Conservation (phyloP, 225 moss, liverwort and hornwort genomes). For the Physcomitrium patens region DNA sequence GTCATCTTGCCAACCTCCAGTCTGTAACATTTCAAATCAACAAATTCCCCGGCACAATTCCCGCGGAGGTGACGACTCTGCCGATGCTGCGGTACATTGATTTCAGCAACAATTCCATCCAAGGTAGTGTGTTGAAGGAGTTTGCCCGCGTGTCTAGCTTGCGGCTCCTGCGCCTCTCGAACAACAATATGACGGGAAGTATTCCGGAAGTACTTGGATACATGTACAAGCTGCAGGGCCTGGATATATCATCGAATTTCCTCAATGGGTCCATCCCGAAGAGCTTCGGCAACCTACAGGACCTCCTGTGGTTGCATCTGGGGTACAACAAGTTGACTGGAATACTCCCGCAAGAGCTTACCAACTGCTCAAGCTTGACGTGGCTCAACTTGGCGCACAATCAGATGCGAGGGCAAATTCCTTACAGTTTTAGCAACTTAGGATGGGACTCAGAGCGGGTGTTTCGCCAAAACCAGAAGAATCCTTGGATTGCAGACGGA, state of each 20-base stretch:
- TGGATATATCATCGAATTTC: conserved; percentile 55
- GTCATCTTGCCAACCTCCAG: conserved; percentile 32
- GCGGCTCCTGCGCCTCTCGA: conserved; percentile 42
- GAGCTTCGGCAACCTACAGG: conserved; percentile 45
- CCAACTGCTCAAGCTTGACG: conserved; percentile 52
- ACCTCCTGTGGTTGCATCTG: conserved; percentile 58
- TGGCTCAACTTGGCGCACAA: conserved; percentile 53
- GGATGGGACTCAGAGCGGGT: conserved; percentile 41
- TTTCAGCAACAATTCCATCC: conserved; percentile 39
- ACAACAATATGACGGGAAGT: conserved; percentile 40
- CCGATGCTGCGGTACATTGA: conserved; percentile 43
- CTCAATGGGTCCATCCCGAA: conserved; percentile 46
- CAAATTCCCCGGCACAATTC: conserved; percentile 37
- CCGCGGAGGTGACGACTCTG: conserved; percentile 39
- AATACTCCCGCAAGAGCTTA: conserved; percentile 41
- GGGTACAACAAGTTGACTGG: conserved; percentile 42
- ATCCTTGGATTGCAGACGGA: conserved; percentile 44
- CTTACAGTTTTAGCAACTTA: conserved; percentile 26
- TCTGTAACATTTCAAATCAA: conserved; percentile 41
- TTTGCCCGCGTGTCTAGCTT: conserved; percentile 35
- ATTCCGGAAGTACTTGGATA: conserved; percentile 44
- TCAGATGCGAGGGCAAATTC: conserved; percentile 33
- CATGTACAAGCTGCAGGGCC: conserved; percentile 34
- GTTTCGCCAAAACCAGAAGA: conserved; percentile 26
- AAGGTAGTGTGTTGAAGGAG: conserved; percentile 37